Percentiles rank a stretch among this genome's conserved stretches.
phyloP scores from a whole-genome alignment of 371 early-diverging fungal genomes.

The Capillidium rhysosporum region DNA sequence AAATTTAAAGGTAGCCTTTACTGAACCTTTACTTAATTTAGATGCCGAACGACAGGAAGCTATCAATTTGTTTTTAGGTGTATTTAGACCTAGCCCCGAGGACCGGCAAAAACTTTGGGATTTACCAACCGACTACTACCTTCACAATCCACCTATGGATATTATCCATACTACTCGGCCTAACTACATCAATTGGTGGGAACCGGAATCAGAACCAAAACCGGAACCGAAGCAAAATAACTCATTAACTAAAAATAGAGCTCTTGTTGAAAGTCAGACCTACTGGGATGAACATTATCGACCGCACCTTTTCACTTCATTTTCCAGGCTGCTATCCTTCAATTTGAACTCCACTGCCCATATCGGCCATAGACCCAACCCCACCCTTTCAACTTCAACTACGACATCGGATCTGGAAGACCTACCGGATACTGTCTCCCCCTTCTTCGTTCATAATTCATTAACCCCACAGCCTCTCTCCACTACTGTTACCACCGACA shows the following conservation, averaged over 20 bases:
- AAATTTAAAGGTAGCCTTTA: background rate
- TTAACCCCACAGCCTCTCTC: background rate
- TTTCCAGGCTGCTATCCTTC: slow-evolving; percentile 51
- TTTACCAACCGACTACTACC: slow-evolving; percentile 50
- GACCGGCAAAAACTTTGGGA: slow-evolving; percentile 63
- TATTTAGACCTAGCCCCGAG: slow-evolving; percentile 26
- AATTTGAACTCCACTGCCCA: slow-evolving; percentile 68
- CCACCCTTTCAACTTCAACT: background rate
- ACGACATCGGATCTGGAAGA: background rate
- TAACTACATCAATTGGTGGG: background rate
- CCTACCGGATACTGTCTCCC: background rate
- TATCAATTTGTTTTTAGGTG: slow-evolving; percentile 85
- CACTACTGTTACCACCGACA: background rate
- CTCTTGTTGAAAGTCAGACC: slow-evolving; percentile 13
- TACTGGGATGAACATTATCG: slow-evolving; percentile 68
- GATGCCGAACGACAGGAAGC: slow-evolving; percentile 94
- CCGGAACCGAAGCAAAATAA: slow-evolving; percentile 16
- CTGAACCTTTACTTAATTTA: slow-evolving; percentile 5
- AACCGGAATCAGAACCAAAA: background rate
- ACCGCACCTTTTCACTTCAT: slow-evolving; percentile 44
- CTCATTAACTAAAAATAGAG: too few relatives aligned
- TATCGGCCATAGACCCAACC: slow-evolving; percentile 10
- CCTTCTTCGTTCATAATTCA: background rate
- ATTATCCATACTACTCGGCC: slow-evolving; percentile 11
- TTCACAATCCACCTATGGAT: slow-evolving; percentile 38